Evolutionary conservation across 768 basidiomycete species (phyloP).

Genomic region (Postia placenta): DNA sequence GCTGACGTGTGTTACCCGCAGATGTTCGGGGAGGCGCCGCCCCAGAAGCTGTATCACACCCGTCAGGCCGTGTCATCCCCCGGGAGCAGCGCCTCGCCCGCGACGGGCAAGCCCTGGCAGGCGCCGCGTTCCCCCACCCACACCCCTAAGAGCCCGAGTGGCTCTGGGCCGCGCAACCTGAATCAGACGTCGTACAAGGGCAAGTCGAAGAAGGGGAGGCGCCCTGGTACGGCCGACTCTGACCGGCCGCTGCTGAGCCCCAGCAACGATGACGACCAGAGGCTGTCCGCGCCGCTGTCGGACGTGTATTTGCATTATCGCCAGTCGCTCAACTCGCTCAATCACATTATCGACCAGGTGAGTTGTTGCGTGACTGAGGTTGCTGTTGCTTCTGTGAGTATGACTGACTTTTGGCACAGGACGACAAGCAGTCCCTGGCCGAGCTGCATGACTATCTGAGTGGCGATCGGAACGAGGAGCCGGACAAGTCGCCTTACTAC

Average conservation of each 20-base stretch:
- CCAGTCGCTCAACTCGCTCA: conserved; percentile 73
- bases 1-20: conserved; percentile 23
- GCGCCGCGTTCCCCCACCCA: conserved; percentile 9
- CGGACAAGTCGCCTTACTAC: conserved; percentile 2
- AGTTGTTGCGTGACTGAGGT: conserved; percentile 19
- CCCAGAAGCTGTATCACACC: conserved; percentile 73
- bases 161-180: conserved; percentile 27
- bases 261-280: conserved; percentile 4
- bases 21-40: conserved; percentile 81
- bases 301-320: conserved; percentile 71
- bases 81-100: conserved; percentile 8
- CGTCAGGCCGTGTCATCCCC: conserved; percentile 38
- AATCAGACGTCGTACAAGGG: conserved; percentile 45
- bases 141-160: conserved; percentile 1
- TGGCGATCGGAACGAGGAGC: conserved; percentile 21
- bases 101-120: conserved; percentile 3
- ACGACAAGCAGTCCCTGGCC: conserved; percentile 67
- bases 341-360: conserved; percentile 76
- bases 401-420: conserved; percentile 35
- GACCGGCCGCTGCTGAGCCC: conserved; percentile 38
- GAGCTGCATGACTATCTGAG: conserved; percentile 70
- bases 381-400: conserved; percentile 2
- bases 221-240: conserved; percentile 65
- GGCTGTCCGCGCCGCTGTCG: conserved; percentile 27
- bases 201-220: conserved; percentile 33